phyloP scores from a whole-genome alignment of 345 rosid species.

The Turritis glabra region DNA sequence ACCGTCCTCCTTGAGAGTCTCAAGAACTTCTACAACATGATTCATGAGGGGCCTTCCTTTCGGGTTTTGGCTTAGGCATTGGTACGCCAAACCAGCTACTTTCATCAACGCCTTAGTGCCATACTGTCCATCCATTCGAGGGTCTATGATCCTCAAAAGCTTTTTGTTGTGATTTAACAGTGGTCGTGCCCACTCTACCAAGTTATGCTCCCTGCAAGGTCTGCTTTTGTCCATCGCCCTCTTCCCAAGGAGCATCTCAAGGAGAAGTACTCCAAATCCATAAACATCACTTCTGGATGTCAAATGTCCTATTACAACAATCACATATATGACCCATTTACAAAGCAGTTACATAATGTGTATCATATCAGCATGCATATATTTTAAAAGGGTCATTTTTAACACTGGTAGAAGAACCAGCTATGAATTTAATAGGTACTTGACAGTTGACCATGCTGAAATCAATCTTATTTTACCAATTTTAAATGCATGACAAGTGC shows the following conservation, averaged over 20 bases:
- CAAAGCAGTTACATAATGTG: not conserved
- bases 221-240: conserved; percentile 92
- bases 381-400: not conserved
- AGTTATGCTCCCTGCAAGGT: conserved; percentile 85
- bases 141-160: conserved; percentile 84
- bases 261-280: conserved; percentile 93
- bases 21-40: conserved; percentile 80
- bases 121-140: conserved; percentile 90
- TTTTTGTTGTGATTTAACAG: conserved; percentile 81
- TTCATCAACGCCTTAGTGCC: conserved; percentile 57
- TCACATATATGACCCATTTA: conserved; percentile 3
- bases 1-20: conserved; percentile 49
- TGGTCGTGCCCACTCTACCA: conserved; percentile 98
- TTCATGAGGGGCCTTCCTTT: conserved; percentile 52
- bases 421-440: not conserved
- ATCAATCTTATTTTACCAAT: not conserved
- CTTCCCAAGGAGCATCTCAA: conserved; percentile 95
- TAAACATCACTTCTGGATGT: conserved; percentile 96
- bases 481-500: not conserved
- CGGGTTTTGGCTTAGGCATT: conserved; percentile 96
- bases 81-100: conserved; percentile 76
- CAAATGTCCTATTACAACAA: conserved; percentile 70
- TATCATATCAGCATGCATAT: not conserved
- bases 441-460: not conserved
- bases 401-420: not conserved